phyloP scores from a whole-genome alignment of 2,329 filamentous ascomycete species.

The Metarhizium anisopliae region DNA sequence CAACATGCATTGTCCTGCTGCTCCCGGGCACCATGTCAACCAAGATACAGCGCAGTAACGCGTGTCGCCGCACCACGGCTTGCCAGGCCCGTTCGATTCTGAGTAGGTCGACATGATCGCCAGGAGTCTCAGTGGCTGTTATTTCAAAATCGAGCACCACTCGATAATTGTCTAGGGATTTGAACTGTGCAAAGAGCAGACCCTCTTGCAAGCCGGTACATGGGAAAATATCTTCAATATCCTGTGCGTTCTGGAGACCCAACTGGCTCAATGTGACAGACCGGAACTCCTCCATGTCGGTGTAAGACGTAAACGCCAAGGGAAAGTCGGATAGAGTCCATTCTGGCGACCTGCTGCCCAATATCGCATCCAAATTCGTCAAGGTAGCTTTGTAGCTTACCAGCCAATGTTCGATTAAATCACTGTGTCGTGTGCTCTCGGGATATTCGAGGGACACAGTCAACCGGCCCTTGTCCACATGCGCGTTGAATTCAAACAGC shows the following conservation, averaged over 20 bases:
- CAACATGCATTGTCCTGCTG: constrained; percentile 5
- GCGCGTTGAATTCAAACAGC: background rate
- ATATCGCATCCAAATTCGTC: background rate
- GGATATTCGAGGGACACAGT: background rate
- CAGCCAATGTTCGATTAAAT: background rate
- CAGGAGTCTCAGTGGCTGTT: constrained; percentile 6
- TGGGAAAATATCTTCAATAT: constrained; percentile 14
- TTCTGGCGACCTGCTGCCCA: too few species aligned
- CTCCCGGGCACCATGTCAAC: constrained; percentile 5
- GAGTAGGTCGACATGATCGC: background rate
- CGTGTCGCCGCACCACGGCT: constrained; percentile 6
- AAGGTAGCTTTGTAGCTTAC: background rate
- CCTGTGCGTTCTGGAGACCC: background rate
- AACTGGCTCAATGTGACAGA: constrained; percentile 7
- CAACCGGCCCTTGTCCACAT: background rate
- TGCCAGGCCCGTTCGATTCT: constrained; percentile 6
- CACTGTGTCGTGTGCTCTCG: background rate
- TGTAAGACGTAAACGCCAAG: background rate
- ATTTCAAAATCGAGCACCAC: background rate
- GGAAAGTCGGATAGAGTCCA: background rate
- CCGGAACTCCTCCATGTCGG: background rate
- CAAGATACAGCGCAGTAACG: constrained; percentile 9
- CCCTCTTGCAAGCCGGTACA: constrained; percentile 14
- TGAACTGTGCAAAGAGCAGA: constrained; percentile 8
- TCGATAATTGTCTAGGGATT: constrained; percentile 17